Conservation (phyloP, 2,329 filamentous ascomycete genomes). For the Aspergillus caelatus region DNA sequence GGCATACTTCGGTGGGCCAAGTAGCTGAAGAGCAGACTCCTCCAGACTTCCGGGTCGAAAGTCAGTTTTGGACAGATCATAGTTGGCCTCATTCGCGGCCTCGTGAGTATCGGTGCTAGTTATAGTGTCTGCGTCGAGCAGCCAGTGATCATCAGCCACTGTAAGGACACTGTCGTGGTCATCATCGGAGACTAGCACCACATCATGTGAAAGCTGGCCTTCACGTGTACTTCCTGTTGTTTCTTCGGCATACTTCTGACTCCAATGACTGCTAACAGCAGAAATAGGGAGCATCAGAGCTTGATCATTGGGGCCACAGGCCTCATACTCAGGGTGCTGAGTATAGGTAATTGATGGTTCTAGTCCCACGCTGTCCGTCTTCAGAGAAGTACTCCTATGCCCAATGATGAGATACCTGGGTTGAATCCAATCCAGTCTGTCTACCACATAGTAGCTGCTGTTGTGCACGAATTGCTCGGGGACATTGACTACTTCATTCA, state of each 20-base stretch:
- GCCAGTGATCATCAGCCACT: slow-evolving; percentile 49
- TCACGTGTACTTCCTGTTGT: neutral
- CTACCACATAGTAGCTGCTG: slow-evolving; percentile 68
- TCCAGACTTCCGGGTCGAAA: slow-evolving; percentile 72
- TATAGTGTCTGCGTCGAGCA: slow-evolving; percentile 43
- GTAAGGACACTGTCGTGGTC: slow-evolving; percentile 53
- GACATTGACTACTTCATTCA: slow-evolving; percentile 84
- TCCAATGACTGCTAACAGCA: slow-evolving; percentile 44
- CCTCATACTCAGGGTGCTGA: slow-evolving; percentile 43
- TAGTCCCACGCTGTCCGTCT: neutral
- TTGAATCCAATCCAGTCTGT: slow-evolving; percentile 82
- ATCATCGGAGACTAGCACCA: slow-evolving; percentile 30
- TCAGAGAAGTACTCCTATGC: slow-evolving; percentile 18
- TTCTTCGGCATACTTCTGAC: neutral
- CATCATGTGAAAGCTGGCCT: neutral
- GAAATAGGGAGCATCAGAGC: slow-evolving; percentile 52
- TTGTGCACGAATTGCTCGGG: slow-evolving; percentile 62
- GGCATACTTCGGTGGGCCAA: slow-evolving; percentile 69
- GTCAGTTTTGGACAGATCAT: slow-evolving; percentile 47
- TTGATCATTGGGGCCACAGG: slow-evolving; percentile 40
- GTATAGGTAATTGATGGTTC: slow-evolving; percentile 27
- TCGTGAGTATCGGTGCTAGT: slow-evolving; percentile 8
- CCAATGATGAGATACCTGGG: slow-evolving; percentile 79
- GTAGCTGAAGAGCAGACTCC: slow-evolving; percentile 61
- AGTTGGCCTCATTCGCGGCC: slow-evolving; percentile 4